These are phyloP conservation scores for Stylosanthes scabra DNA, from an alignment of 331 rosid genomes.

Conservation along the genomic window DNA sequence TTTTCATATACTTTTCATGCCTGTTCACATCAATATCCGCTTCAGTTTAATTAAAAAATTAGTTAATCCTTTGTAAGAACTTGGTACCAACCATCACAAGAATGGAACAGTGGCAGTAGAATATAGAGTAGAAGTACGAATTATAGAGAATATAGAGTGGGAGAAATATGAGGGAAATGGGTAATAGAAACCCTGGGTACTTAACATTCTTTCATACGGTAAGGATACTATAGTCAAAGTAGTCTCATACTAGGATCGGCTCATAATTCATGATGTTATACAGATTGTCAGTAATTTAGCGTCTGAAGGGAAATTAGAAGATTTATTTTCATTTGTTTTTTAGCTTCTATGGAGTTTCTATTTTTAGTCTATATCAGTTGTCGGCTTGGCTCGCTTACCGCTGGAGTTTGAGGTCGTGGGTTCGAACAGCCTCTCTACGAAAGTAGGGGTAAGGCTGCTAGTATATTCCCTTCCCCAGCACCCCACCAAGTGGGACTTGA, in stretches of 20 bases:
- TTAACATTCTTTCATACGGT: neutral
- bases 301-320: neutral
- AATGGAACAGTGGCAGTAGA: too few species aligned
- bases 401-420: too few species aligned
- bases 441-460: too few species aligned
- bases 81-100: too few species aligned
- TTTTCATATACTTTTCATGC: conserved; percentile 17
- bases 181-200: too few species aligned
- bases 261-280: conserved; percentile 21
- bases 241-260: conserved; percentile 17
- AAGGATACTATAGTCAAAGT: conserved; percentile 4
- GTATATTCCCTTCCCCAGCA: too few species aligned
- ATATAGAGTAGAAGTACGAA: too few species aligned
- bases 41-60: conserved; percentile 17
- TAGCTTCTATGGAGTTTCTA: conserved; percentile 14
- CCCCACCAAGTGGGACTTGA: too few species aligned
- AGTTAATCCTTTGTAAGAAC: neutral
- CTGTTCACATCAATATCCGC: conserved; percentile 10
- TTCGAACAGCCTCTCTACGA: too few species aligned
- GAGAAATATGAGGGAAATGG: too few species aligned
- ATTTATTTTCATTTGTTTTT: neutral
- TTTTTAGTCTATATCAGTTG: neutral
- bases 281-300: conserved; percentile 24
- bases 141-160: too few species aligned
- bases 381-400: too few species aligned